Base-by-base conservation (phyloP, 306 rosid genomes). In the Vicia villosa region DNA sequence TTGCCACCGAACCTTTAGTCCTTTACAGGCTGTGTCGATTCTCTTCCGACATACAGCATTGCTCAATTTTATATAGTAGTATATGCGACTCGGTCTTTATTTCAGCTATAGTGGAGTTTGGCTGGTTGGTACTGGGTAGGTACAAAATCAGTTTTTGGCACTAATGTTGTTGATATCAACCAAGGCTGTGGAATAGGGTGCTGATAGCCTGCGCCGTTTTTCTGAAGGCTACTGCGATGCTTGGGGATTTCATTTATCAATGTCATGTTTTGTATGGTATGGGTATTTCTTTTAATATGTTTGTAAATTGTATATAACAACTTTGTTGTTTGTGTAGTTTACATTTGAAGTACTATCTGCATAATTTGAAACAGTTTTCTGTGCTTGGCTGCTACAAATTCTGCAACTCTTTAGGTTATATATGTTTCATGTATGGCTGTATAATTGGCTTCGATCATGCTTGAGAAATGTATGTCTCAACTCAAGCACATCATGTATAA, bases 91-190 rank as follows among this genome's bases (percentile, higher is more conserved):
- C 19, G 17, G 20, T 66, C 69, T 78, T 59, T 38, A 57, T 65
- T 74, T 68, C 52, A 26, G 76, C 79, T 75, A 51, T 30, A 45
- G 60, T 55, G 17, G 81, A 74, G 42, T 63, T 62, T 70, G 63
- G 79, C 17, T 56, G 38, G 62, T 28, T 56, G 19, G 32, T 72
- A 56, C 56, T 72, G 70, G 68, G 56, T 62, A 32, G 58, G 36
- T 60, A 21, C 56, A 52, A 19, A 38, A 55, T 69, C 65, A 26
- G 57, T 16, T 74, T 68, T 49, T 40, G 16, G 78, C 58, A 40
- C 72, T 56, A 12, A 45, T 17, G 12, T 55, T 4, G 28, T 63
- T 49, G 40, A 47, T 69, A 61, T 55, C 63, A 57, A 58, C 75
- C 68, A 54, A 43, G 43, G 36, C 51, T 60, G 32, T 70, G 73